phyloP scores from a whole-genome alignment of 176 grass and related monocot genomes.

The Carex cristatella region DNA sequence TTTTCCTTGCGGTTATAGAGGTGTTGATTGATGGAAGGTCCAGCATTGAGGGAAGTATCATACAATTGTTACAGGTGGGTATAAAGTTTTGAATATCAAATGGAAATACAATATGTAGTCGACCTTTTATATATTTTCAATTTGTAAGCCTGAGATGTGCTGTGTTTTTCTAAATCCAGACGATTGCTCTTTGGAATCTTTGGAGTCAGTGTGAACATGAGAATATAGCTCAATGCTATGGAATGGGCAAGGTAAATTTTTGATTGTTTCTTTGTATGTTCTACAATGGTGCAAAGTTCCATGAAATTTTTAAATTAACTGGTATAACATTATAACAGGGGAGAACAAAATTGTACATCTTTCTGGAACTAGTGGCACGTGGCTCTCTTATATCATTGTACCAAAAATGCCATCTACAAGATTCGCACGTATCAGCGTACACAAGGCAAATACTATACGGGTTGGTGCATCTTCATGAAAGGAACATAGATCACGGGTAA shows the following conservation, averaged over 20 bases:
- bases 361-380: constrained; percentile 95
- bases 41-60: constrained; percentile 69
- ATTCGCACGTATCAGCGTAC: constrained; percentile 82
- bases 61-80: constrained; percentile 79
- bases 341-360: constrained; percentile 83
- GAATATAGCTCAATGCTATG: constrained; percentile 98
- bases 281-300: background rate
- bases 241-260: constrained; percentile 87
- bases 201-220: constrained; percentile 97
- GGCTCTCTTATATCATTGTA: constrained; percentile 89
- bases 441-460: constrained; percentile 90
- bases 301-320: constrained; percentile 7
- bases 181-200: constrained; percentile 82
- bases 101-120: constrained; percentile 7
- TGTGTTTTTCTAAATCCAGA: constrained; percentile 37
- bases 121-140: constrained; percentile 2
- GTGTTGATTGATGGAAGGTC: constrained; percentile 91
- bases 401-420: constrained; percentile 65
- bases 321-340: constrained; percentile 40
- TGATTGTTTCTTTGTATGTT: background rate
- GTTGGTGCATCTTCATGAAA: constrained; percentile 84
- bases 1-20: constrained; percentile 97
- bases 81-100: constrained; percentile 20
- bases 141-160: constrained; percentile 21
- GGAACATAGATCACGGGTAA: constrained; percentile 90